Percentiles rank a stretch among this genome's conserved stretches.
These are phyloP conservation scores for Grigorovia humatica DNA, from an alignment of 805 yeast genomes.

Conservation along the genomic window DNA sequence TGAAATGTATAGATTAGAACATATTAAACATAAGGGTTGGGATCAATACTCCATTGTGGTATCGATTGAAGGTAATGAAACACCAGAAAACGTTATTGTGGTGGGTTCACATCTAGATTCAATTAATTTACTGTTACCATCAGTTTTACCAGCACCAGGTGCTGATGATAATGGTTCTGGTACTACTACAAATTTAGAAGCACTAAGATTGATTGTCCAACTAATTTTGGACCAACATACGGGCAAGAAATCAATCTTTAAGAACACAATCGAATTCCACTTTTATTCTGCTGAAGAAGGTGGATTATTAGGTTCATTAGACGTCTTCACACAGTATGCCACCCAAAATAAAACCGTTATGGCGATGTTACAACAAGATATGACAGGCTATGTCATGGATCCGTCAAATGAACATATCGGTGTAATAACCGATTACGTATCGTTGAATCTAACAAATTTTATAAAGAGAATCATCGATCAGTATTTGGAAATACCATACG, in stretches of 20 bases:
- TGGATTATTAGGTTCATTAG: conserved; percentile 78
- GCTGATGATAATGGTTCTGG: conserved; percentile 96
- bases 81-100: conserved; percentile 42
- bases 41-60: conserved; percentile 68
- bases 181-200: conserved; percentile 65
- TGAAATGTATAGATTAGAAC: conserved; percentile 34
- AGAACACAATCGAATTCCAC: conserved; percentile 80
- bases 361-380: conserved; percentile 89
- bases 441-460: conserved; percentile 44
- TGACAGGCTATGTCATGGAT: conserved; percentile 69
- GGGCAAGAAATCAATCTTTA: conserved; percentile 35
- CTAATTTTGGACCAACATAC: conserved; percentile 6
- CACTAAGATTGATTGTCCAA: conserved; percentile 50
- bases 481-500: conserved; percentile 60
- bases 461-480: conserved; percentile 48
- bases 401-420: conserved; percentile 59
- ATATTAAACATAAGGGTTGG: conserved; percentile 61
- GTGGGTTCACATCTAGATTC: conserved; percentile 90
- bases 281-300: conserved; percentile 95
- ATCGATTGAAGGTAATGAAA: conserved; percentile 40
- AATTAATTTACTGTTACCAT: conserved; percentile 62
- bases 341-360: conserved; percentile 41
- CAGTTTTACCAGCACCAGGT: conserved; percentile 69
- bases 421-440: conserved; percentile 63
- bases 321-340: conserved; percentile 50